Percentiles rank a stretch among this genome's conserved stretches.
Evolutionary conservation across 2,329 filamentous ascomycete genomes (phyloP).

Genomic region (Gremmenia infestans): DNA sequence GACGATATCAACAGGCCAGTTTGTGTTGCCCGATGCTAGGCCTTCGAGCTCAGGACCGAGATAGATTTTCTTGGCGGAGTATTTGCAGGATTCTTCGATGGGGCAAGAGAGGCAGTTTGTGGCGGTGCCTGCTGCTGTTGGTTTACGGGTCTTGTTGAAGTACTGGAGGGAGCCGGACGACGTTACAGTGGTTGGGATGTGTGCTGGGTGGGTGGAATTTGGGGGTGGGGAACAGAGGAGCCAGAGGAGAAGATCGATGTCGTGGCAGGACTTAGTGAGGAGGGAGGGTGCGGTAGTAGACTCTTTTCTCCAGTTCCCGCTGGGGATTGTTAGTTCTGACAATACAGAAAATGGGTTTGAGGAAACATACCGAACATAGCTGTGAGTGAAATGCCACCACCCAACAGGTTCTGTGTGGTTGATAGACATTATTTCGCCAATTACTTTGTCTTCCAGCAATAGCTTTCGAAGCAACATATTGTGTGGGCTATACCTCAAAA

Average conservation of each 20-base stretch:
- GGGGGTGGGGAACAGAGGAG: conserved; percentile 63
- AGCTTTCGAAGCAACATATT: conserved; percentile 80
- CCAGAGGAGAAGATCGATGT: conserved; percentile 92
- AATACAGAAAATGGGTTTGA: not conserved
- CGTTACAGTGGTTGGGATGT: conserved; percentile 70
- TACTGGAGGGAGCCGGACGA: conserved; percentile 74
- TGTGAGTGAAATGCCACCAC: conserved; percentile 93
- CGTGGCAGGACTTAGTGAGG: conserved; percentile 93
- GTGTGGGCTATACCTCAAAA: conserved; percentile 87
- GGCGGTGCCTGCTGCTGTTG: conserved; percentile 63
- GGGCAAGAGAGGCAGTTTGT: conserved; percentile 86
- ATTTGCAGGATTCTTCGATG: conserved; percentile 70
- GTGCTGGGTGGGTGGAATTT: conserved; percentile 43
- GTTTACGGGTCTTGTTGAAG: conserved; percentile 74
- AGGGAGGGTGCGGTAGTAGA: conserved; percentile 73
- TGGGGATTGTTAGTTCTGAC: conserved; percentile 22
- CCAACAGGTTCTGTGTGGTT: conserved; percentile 94
- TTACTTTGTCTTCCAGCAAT: conserved; percentile 65
- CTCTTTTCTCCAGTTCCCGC: conserved; percentile 89
- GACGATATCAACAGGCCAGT: conserved; percentile 87
- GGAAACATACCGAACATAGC: conserved; percentile 62
- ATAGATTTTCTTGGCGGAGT: conserved; percentile 73
- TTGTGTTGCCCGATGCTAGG: conserved; percentile 59
- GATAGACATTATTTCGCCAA: conserved; percentile 81
- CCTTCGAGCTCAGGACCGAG: conserved; percentile 45